A percentile compares a stretch with the other conserved stretches of the same genome.
Evolutionary conservation across 2,329 filamentous ascomycete species (phyloP).

Genomic region (Fonsecaea nubica): DNA sequence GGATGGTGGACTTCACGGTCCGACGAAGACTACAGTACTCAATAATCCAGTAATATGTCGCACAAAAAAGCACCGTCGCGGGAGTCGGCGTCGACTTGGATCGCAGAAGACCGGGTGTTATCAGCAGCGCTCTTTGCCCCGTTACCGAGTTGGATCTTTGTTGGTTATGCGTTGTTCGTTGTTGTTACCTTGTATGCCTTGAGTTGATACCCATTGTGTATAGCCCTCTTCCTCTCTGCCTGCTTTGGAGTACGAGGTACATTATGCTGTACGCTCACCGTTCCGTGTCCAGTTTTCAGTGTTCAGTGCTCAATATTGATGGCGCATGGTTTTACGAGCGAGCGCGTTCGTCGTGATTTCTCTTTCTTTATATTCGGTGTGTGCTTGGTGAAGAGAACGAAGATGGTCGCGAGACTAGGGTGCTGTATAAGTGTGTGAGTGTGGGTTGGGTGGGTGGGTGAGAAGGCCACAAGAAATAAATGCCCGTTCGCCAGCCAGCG

Average conservation of each 20-base stretch:
- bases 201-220: conserved; percentile 35
- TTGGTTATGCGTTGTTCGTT: conserved; percentile 17
- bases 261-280: conserved; percentile 2
- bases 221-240: background rate
- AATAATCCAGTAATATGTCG: conserved; percentile 38
- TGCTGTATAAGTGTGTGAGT: no score
- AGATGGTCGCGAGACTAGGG: background rate
- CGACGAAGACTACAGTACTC: conserved; percentile 29
- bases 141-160: conserved; percentile 14
- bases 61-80: conserved; percentile 18
- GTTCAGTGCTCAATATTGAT: conserved; percentile 5
- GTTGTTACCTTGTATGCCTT: conserved; percentile 26
- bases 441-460: no score
- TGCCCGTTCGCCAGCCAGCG: no score
- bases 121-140: conserved; percentile 16
- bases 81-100: conserved; percentile 16
- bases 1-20: conserved; percentile 23
- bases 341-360: background rate
- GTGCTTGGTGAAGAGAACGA: background rate
- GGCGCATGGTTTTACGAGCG: background rate
- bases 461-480: no score
- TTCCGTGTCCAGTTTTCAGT: background rate
- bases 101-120: conserved; percentile 11
- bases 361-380: background rate
- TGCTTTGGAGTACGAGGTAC: background rate